These are phyloP conservation scores for Asparagopsis taxiformis DNA, from an alignment of 31 red algal genomes.

Conservation along the genomic window DNA sequence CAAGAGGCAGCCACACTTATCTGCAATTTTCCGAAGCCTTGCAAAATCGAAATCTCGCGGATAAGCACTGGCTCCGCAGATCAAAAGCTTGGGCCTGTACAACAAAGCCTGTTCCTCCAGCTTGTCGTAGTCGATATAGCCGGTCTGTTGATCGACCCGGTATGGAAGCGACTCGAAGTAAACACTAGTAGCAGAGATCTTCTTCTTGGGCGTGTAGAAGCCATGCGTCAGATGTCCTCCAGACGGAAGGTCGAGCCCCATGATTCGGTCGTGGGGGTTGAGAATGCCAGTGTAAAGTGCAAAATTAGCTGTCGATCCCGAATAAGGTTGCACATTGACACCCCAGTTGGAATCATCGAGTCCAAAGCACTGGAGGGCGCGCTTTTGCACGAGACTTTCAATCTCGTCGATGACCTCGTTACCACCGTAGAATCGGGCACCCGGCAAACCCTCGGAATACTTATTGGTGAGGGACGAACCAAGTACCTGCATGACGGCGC, in stretches of 20 bases:
- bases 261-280: conserved; percentile 97
- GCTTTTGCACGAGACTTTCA: conserved; percentile 83
- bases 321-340: conserved; percentile 99
- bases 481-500: conserved; percentile 86
- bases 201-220: conserved; percentile 97
- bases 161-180: conserved; percentile 99
- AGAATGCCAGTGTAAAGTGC: conserved; percentile 92
- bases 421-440: conserved; percentile 97
- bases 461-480: conserved; percentile 98
- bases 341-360: conserved; percentile 75
- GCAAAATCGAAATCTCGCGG: conserved; percentile 91
- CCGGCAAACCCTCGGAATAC: conserved; percentile 96
- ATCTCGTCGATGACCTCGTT: conserved; percentile 97
- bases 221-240: conserved; percentile 99
- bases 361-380: conserved; percentile 86
- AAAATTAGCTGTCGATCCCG: conserved; percentile 97
- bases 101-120: conserved; percentile 78
- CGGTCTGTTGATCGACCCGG: conserved; percentile 74
- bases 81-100: conserved; percentile 88
- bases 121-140: conserved; percentile 93
- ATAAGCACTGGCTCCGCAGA: conserved; percentile 94
- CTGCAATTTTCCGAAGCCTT: conserved; percentile 76
- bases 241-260: conserved; percentile 96
- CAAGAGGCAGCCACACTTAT: conserved; percentile 74
- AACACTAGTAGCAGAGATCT: conserved; percentile 93